A percentile compares a stretch with the other conserved stretches of the same genome.
Evolutionary conservation across 345 rosid species (phyloP).

Genomic region (Kandelia obovata): DNA sequence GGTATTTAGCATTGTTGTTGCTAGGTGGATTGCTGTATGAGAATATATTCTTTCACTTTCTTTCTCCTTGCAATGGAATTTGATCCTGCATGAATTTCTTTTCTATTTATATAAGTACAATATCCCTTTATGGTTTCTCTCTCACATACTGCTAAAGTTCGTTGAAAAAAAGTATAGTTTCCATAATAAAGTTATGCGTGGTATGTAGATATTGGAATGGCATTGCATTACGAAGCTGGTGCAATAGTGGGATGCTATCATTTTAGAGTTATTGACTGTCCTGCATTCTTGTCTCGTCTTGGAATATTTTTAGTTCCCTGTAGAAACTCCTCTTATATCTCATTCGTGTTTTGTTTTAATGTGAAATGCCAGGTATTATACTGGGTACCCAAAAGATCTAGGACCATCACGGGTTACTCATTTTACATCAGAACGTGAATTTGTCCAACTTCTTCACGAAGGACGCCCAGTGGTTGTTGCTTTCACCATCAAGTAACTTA

Average conservation of each 20-base stretch:
- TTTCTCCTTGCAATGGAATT: not conserved
- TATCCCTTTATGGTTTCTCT: not conserved
- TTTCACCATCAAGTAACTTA: constrained; percentile 70
- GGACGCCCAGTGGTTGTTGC: constrained; percentile 78
- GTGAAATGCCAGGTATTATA: constrained; percentile 55
- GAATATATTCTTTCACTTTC: not conserved
- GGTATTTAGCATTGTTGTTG: not conserved
- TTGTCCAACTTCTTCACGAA: constrained; percentile 85
- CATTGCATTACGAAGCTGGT: not conserved
- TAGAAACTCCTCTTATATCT: not conserved
- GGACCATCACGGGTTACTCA: constrained; percentile 75
- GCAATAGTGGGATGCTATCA: too few relatives aligned
- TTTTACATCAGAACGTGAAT: constrained; percentile 85
- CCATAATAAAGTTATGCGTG: not conserved
- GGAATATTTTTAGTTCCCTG: not conserved
- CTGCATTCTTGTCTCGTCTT: too few relatives aligned
- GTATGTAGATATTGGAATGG: too few relatives aligned
- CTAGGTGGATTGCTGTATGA: not conserved
- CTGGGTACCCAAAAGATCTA: constrained; percentile 87
- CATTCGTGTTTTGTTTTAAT: not conserved
- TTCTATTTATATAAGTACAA: not conserved
- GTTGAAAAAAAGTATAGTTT: not conserved
- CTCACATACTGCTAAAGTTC: not conserved
- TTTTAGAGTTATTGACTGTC: too few relatives aligned
- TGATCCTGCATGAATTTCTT: not conserved